phyloP scores from a whole-genome alignment of 331 rosid genomes.

The Acacia pycnantha region DNA sequence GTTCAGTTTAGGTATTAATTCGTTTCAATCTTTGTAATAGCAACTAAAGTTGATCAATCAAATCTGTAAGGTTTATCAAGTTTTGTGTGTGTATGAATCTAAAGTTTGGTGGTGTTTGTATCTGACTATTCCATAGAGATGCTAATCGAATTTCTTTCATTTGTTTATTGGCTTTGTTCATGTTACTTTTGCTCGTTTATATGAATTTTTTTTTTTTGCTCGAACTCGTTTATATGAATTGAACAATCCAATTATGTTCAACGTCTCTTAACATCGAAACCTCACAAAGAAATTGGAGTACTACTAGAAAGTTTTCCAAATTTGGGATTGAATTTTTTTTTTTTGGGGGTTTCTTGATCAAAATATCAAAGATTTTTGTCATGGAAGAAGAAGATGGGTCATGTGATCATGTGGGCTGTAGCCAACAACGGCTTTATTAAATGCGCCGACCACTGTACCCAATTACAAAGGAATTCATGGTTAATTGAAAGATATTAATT shows the following conservation, averaged over 20 bases:
- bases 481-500: no score
- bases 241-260: no score
- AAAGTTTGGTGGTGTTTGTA: slow-evolving; percentile 18
- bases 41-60: background rate
- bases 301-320: no score
- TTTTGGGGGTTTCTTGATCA: background rate
- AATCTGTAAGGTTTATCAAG: background rate
- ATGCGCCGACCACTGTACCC: background rate
- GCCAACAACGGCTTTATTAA: background rate
- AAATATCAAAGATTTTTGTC: background rate
- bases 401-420: background rate
- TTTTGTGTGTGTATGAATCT: background rate
- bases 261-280: background rate
- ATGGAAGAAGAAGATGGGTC: background rate
- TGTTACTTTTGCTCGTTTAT: background rate
- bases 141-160: background rate
- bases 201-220: no score
- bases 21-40: background rate
- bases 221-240: background rate
- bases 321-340: no score
- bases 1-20: slow-evolving; percentile 16
- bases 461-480: background rate
- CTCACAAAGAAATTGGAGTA: background rate
- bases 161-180: background rate
- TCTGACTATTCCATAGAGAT: slow-evolving; percentile 8